Evolutionary conservation across 2,329 filamentous ascomycete genomes (phyloP).

Genomic region (Aspergillus clavatus): DNA sequence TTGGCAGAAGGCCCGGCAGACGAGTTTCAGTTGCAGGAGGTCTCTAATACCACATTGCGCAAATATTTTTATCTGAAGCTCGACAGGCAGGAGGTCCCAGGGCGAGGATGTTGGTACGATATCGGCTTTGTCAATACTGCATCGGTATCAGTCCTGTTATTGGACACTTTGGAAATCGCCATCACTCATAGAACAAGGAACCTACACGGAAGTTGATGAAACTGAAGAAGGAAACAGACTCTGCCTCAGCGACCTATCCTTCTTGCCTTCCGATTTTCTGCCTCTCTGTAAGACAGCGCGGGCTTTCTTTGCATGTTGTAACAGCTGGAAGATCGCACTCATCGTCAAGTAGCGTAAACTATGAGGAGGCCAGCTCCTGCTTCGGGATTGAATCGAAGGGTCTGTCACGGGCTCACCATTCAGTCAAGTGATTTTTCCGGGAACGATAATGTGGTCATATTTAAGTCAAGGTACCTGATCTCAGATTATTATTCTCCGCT

Average conservation of each 20-base stretch:
- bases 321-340: constrained; percentile 31
- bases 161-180: not conserved
- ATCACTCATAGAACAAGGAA: not conserved
- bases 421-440: not conserved
- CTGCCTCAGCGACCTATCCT: constrained; percentile 20
- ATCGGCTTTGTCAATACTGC: constrained; percentile 21
- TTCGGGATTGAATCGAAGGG: constrained; percentile 7
- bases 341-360: constrained; percentile 26
- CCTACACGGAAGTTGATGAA: constrained; percentile 25
- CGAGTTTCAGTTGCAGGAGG: constrained; percentile 34
- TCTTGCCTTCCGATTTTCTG: constrained; percentile 25
- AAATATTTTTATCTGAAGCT: constrained; percentile 41
- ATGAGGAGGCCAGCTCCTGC: constrained; percentile 26
- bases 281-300: constrained; percentile 28
- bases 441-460: not conserved
- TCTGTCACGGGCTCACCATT: constrained; percentile 8
- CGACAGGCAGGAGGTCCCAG: constrained; percentile 39
- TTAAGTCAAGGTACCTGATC: not conserved
- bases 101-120: constrained; percentile 27
- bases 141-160: constrained; percentile 6
- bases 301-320: constrained; percentile 29
- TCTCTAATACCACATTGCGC: constrained; percentile 37
- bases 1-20: constrained; percentile 36
- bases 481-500: not conserved
- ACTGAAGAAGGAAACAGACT: constrained; percentile 18